Evolutionary conservation across 148 eudicot genomes (phyloP), one percentile per base, ranked within the genome.

Genomic region (Silene uniflora): DNA sequence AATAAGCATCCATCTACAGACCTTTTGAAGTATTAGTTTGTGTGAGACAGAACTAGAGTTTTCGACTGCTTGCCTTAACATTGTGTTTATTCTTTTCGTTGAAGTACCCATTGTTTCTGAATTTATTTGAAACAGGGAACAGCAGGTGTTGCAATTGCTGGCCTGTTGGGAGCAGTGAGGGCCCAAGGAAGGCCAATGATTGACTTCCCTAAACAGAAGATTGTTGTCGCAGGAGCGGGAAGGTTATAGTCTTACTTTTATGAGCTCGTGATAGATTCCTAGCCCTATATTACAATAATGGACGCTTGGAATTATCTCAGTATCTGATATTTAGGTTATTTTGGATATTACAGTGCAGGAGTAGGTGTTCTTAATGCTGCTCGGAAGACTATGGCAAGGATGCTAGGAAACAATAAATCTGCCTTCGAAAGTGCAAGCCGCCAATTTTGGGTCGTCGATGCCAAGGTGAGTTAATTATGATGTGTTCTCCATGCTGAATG

Each of bases 191-290:
- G 87, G 77, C 92, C 92, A 78, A 86, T 94, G 96, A 92, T 94
- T 65, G 97, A 94, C 87, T 94, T 94, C 75, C 97, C 98, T 80
- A 94, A 90, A 78, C 90, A 85, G 85, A 94, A 88, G 82, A 94
- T 94, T 83, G 97, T 94, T 78, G 98, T 94, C 82, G 98, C 98
- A 47, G 98, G 98, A 73, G 98, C 98, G 85, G 98, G 98, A 88
- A 94, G 98, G 98, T 94, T 73, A 42, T 13, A 78, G 67, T 77
- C 59, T 25, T 79, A 1, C 27, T 55, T 76, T 58, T 72, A 25
- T 62, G 12, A 3, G 55, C 46, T 54, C 18, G 13, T 12, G 47
- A 42, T 55, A 76, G 39, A 67, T 56, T 76, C 24, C 24, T 67
- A 60, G 42, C 16, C 12, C 11, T n/a, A 44, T 16, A 67, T 49